Evolutionary conservation across 23 red algal species (phyloP), one percentile per base, ranked within the genome.

Genomic region (Gracilaria vermiculophylla): DNA sequence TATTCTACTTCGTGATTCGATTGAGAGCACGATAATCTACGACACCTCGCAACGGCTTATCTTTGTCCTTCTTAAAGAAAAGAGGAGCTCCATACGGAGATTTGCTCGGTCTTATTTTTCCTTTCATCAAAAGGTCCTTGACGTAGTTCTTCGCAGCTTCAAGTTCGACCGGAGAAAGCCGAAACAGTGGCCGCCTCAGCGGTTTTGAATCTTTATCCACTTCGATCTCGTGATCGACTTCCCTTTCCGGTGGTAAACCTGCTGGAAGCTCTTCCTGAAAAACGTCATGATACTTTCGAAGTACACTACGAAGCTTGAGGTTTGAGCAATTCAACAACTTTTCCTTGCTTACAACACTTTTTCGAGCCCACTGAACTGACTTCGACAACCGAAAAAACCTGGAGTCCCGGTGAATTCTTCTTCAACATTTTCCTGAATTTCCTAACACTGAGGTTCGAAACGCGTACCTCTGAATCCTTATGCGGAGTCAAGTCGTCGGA

Each of bases 1-100:
- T 81, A 14, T 81, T 81, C 32, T 0, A 27, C 20, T 81, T 81
- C 1, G 47, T 81, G 77, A 81, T 81, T 4, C 77, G n/a, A 39
- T 81, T 81, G 9, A 61, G 52, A 12, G 77, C 77, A 15, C 49
- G 52, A 44, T 81, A 81, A 60, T 81, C 50, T 17, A 81, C n/a
- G 19, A 81, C 29, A 0, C 49, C 12, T 57, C 77, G 5, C 47
- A 62, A 60, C 0, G n/a, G n/a, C 19, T 67, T 31, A 19, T 61
- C 77, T 28, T 35, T 36, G 10, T 81, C 15, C 56, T 81, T 60
- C 77, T 61, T 13, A 31, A 78, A 78, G 50, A 78, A 78, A 5
- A 78, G 27, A n/a, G 40, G 15, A 9, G 74, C 74, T 8, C 74
- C 20, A 11, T 50, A 50, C 0, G 36, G 74, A 16, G 74, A 78